Conservation (phyloP, 352 stramenopile species). For the Pythium insidiosum region DNA sequence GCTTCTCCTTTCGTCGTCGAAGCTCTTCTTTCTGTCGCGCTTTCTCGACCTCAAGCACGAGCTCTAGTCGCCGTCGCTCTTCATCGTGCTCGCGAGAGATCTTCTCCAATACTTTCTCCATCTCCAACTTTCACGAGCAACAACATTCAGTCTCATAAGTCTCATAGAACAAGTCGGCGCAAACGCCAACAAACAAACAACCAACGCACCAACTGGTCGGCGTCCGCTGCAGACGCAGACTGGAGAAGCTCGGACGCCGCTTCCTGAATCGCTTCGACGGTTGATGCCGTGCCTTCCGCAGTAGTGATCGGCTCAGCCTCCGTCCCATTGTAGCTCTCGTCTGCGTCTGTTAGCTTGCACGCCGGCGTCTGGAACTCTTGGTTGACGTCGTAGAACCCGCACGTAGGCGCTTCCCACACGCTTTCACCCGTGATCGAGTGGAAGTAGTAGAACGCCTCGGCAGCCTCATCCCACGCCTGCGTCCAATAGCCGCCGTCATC, state of each 20-base stretch:
- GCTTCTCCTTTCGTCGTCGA: slow-evolving; percentile 59
- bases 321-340: too few relatives aligned
- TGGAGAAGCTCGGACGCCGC: too few relatives aligned
- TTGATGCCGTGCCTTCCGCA: too few relatives aligned
- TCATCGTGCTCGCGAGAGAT: slow-evolving; percentile 66
- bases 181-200: too few relatives aligned
- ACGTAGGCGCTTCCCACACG: slow-evolving; percentile 43
- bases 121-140: slow-evolving; percentile 25
- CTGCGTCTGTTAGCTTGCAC: too few relatives aligned
- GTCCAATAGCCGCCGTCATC: slow-evolving; percentile 45
- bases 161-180: too few relatives aligned
- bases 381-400: slow-evolving; percentile 59
- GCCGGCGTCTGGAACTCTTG: slow-evolving; percentile 57
- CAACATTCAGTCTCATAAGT: neutral
- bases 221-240: too few relatives aligned
- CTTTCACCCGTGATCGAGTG: slow-evolving; percentile 48
- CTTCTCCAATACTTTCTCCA: slow-evolving; percentile 45
- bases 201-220: too few relatives aligned
- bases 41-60: slow-evolving; percentile 62
- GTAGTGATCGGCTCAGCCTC: too few relatives aligned
- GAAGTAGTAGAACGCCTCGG: slow-evolving; percentile 56
- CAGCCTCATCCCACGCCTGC: slow-evolving; percentile 55
- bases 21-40: slow-evolving; percentile 59
- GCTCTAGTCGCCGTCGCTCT: slow-evolving; percentile 44
- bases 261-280: too few relatives aligned